Percentiles rank a stretch among this genome's conserved stretches.
Evolutionary conservation across 2,329 filamentous ascomycete species (phyloP).

Genomic region (Mollisiaceae sp.): DNA sequence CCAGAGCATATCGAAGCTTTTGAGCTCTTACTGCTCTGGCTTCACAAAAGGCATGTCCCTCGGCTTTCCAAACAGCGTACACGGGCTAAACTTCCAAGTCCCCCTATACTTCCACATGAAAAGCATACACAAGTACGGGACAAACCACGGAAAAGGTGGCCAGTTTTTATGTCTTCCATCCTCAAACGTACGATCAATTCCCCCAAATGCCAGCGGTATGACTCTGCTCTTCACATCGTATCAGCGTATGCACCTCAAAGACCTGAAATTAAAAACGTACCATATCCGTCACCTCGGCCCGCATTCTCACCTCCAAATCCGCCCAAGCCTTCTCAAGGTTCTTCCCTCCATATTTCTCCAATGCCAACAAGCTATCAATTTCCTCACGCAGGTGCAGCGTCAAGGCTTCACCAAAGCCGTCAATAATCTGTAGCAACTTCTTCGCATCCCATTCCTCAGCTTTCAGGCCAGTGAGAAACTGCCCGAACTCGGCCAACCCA

Average conservation of each 20-base stretch:
- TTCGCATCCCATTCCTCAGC: slow-evolving; percentile 41
- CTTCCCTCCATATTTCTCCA: slow-evolving; percentile 40
- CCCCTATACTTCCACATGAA: slow-evolving; percentile 21
- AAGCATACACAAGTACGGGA: slow-evolving; percentile 17
- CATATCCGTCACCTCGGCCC: slow-evolving; percentile 11
- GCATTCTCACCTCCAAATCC: slow-evolving; percentile 19
- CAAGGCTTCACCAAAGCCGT: slow-evolving; percentile 44
- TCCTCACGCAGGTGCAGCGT: slow-evolving; percentile 47
- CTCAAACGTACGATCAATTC: slow-evolving; percentile 20
- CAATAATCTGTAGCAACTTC: slow-evolving; percentile 42
- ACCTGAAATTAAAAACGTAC: slow-evolving; percentile 8
- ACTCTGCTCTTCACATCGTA: slow-evolving; percentile 7
- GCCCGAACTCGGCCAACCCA: slow-evolving; percentile 6
- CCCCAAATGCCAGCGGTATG: slow-evolving; percentile 18
- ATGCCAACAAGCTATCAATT: slow-evolving; percentile 45
- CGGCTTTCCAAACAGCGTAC: slow-evolving; percentile 16
- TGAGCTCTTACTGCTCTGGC: neutral
- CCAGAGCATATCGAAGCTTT: neutral
- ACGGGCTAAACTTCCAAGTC: slow-evolving; percentile 26
- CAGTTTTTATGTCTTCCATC: slow-evolving; percentile 12
- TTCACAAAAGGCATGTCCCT: slow-evolving; percentile 18
- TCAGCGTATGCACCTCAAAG: too few species aligned
- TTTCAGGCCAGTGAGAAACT: slow-evolving; percentile 41
- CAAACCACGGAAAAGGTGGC: slow-evolving; percentile 24
- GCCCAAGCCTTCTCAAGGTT: slow-evolving; percentile 21